Base-by-base conservation (phyloP, 805 yeast species). In the Candida patagonica region DNA sequence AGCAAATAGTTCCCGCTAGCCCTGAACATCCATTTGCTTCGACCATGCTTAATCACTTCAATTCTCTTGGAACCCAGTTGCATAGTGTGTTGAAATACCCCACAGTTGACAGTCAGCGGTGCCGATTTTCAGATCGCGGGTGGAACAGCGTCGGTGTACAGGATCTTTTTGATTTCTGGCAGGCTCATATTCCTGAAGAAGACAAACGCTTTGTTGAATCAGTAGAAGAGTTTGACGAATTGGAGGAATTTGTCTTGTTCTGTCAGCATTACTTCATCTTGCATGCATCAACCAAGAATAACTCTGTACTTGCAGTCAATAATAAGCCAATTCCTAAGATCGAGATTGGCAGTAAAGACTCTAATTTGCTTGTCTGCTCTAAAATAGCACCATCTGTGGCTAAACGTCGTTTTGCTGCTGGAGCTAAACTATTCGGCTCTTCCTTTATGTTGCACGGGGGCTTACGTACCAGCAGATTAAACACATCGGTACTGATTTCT, bases 181-280 rank as follows among this genome's bases (percentile, higher is more conserved):
- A 52, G 10, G 47, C 60, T 6, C 55, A 68, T 16, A 60, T 78
- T 1, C 55, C 66, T 4, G 45, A 45, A 2, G 62, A 61, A 1
- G 52, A 61, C 5, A 73, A 71, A 48, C 32, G 40, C 0, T 55
- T 58, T 30, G 67, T 84, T 6, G 65, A 63, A 13, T 35, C 52
- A 1, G 65, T 80, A 16, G 94, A 83, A 54, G 72, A 73, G 2
- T 84, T 83, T 57, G 94, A 84, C 56, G 94, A 84, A 59, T 73
- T 83, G 74, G 94, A 83, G 59, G 94, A 83, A 57, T 82, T 83
- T 46, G 68, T 77, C 22, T 53, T 80, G 10, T 83, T 80, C 52
- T 74, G 84, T 42, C 89, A 81, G 50, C 92, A 83, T 55, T 84
- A 83, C 52, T 63, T 77, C 26, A 65, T 80, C 29, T 63, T 78